These are phyloP conservation scores for Fusarium kyushuense DNA, from an alignment of 2,329 filamentous ascomycete species.

Conservation along the genomic window DNA sequence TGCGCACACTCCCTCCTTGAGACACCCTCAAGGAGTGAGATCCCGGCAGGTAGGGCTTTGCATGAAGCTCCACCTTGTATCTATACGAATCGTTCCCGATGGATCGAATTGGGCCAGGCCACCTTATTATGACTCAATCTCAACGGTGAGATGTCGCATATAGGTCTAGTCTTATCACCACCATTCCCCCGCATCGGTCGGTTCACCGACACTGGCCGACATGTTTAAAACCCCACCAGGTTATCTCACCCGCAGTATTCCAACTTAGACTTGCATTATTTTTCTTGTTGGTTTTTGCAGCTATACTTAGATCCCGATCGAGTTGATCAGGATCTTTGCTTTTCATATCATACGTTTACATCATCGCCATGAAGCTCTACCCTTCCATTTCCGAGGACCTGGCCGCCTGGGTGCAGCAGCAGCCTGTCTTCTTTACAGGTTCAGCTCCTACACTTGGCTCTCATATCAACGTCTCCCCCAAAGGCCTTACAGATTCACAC, in stretches of 20 bases:
- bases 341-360: conserved; percentile 40
- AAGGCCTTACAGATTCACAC: conserved; percentile 73
- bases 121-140: conserved; percentile 37
- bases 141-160: conserved; percentile 24
- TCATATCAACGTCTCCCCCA: conserved; percentile 83
- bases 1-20: conserved; percentile 19
- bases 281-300: conserved; percentile 29
- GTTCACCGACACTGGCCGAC: conserved; percentile 18
- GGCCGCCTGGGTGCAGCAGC: conserved; percentile 71
- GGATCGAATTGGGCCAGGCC: conserved; percentile 30
- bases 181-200: conserved; percentile 41
- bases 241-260: conserved; percentile 30
- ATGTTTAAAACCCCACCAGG: conserved; percentile 28
- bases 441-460: conserved; percentile 75
- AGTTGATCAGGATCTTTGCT: conserved; percentile 31
- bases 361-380: conserved; percentile 69
- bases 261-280: conserved; percentile 28
- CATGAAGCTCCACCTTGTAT: conserved; percentile 35
- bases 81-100: conserved; percentile 34
- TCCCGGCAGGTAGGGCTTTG: conserved; percentile 37
- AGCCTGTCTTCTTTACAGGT: conserved; percentile 81
- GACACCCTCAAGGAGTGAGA: conserved; percentile 19
- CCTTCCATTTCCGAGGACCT: conserved; percentile 66
- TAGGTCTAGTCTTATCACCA: conserved; percentile 25
- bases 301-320: conserved; percentile 26